Evolutionary conservation across 257 asterid genomes (phyloP), one percentile per base, ranked within the genome.

Genomic region (Cruciata laevipes): DNA sequence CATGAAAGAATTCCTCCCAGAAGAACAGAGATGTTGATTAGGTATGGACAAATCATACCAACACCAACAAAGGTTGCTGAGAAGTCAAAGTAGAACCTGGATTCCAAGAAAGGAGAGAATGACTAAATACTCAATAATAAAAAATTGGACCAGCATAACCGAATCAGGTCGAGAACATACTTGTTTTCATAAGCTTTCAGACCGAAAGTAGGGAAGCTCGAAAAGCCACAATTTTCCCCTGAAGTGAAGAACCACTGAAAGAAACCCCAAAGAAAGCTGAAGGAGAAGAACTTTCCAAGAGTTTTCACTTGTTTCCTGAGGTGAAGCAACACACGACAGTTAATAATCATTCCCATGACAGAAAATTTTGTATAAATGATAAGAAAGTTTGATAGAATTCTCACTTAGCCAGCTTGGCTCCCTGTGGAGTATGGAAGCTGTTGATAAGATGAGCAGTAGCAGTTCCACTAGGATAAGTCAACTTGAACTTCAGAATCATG

Each of bases 391-490:
- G 24, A 24, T 68, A 42, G 70, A 55, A 18, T 32, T 7, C 92
- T 89, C 67, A 91, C 98, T 87, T 92, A 31, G 98, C 98, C 47
- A 89, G 86, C 83, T 89, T 87, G 77, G 97, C 98, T 68, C 98
- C 98, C 69, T 69, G 85, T 70, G 97, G 96, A 47, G 98, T 92
- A 69, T 92, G 98, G 78, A 92, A 92, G 82, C 98, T 89, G 49
- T 92, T 92, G 83, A 92, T 92, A n/a, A 92, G 87, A 74, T 92
- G 83, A 82, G 96, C 97, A 59, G 98, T 92, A 63, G 97, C 98
- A n/a, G 98, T 92, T 70, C 98, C 98, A 71, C 98, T 92, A 58
- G 98, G 98, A 76, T 92, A 92, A 16, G 69, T 92, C 72, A 92
- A 82, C 76, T 79, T 89, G 83, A 92, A 92, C 84, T 92, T 96